Evolutionary conservation across 192 early-diverging fungal species (phyloP).

Genomic region (Glomus cerebriforme): DNA sequence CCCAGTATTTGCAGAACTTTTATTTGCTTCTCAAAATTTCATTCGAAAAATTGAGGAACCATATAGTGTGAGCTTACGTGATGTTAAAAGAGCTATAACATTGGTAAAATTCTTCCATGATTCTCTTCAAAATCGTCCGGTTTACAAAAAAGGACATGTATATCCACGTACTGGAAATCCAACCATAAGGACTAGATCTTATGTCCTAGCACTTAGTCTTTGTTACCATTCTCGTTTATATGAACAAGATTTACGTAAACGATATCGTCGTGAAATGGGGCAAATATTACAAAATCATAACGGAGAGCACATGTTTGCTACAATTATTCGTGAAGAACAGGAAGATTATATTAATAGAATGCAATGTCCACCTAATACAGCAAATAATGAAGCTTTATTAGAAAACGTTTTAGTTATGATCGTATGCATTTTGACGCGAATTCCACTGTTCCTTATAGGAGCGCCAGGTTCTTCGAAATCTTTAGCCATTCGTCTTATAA

Average conservation of each 20-base stretch:
- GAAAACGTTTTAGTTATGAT: constrained; percentile 24
- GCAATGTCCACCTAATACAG: neutral
- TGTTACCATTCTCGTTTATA: neutral
- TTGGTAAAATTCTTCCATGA: neutral
- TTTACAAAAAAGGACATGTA: neutral
- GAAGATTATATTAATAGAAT: constrained; percentile 21
- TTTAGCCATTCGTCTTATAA: constrained; percentile 25
- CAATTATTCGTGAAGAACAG: constrained; percentile 4
- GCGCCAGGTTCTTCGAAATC: constrained; percentile 32
- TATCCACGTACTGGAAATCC: neutral
- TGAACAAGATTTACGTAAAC: neutral
- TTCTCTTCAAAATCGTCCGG: neutral
- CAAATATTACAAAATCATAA: constrained; percentile 4
- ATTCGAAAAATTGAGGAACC: constrained; percentile 24
- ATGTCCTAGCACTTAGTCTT: constrained; percentile 23
- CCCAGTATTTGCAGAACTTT: neutral
- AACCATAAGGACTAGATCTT: neutral
- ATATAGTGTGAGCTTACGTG: constrained; percentile 27
- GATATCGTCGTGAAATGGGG: neutral
- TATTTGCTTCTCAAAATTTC: constrained; percentile 27
- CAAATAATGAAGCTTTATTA: constrained; percentile 15
- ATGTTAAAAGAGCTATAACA: constrained; percentile 26
- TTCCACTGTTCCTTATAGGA: constrained; percentile 29
- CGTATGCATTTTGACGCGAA: constrained; percentile 25
- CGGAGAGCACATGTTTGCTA: neutral